A percentile compares a stretch with the other conserved stretches of the same genome.
These are phyloP conservation scores for Taphrina deformans DNA, from an alignment of 1,139 yeast genomes.

Conservation along the genomic window DNA sequence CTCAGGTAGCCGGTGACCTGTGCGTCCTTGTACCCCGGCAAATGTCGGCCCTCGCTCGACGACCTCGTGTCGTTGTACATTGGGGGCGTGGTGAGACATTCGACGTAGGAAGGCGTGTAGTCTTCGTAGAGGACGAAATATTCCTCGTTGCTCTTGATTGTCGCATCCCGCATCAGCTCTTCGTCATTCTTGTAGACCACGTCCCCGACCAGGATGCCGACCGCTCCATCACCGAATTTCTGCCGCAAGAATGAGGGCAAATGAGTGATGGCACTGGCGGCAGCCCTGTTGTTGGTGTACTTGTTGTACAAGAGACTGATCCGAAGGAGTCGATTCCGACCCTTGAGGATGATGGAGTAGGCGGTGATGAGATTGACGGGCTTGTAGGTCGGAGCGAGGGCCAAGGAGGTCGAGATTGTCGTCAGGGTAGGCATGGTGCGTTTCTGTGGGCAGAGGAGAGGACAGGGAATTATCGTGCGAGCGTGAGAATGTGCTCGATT, in stretches of 20 bases:
- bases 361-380: conserved; percentile 22
- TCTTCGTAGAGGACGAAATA: conserved; percentile 27
- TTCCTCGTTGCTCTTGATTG: conserved; percentile 16
- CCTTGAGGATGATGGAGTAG: conserved; percentile 25
- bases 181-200: conserved; percentile 18
- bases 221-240: conserved; percentile 15
- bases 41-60: background rate
- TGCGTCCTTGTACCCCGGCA: conserved; percentile 21
- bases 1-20: background rate
- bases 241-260: conserved; percentile 18
- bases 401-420: background rate
- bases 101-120: conserved; percentile 26
- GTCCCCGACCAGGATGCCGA: conserved; percentile 27
- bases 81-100: conserved; percentile 12
- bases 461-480: too few relatives aligned
- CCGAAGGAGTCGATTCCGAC: conserved; percentile 14
- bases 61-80: conserved; percentile 2
- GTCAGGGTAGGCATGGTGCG: background rate
- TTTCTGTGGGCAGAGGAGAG: background rate
- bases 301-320: conserved; percentile 20
- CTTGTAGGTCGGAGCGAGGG: conserved; percentile 2
- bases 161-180: conserved; percentile 23
- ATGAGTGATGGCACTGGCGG: conserved; percentile 23
- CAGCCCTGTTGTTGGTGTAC: conserved; percentile 17
- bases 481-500: too few relatives aligned